Base-by-base conservation (phyloP, 768 basidiomycete genomes). In the Rossbeevera mucosa region DNA sequence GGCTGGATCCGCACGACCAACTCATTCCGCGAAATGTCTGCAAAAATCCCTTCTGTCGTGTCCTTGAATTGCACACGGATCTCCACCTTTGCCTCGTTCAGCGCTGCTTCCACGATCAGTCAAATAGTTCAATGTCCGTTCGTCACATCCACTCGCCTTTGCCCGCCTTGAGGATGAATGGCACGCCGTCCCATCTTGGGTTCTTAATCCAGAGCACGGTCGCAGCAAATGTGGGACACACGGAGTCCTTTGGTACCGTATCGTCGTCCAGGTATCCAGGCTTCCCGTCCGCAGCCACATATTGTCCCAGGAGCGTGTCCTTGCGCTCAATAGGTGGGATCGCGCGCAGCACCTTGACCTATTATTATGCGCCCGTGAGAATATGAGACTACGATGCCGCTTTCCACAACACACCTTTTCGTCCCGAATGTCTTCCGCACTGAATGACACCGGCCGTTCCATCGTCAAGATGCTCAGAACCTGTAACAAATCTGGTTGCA, bases 261-360 rank as follows among this genome's bases (percentile, higher is more conserved):
- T 88, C 83, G 67, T 99, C 95, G 57, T 99, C 95, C 53, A 96
- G 83, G 70, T 99, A 98, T n/a, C 95, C 95, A n/a, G 96, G 94
- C 72, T 97, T 96, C 53, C 86, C 90, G 60, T 89, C 83, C 24
- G 87, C 86, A 30, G 77, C 75, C 47, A 91, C 88, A 68, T 99
- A 99, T 71, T 99, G 95, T 9, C 96, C 95, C 48, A 99, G 82
- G 44, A 99, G 83, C 28, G 85, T 86, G 63, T 98, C 94, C 50
- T 77, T 72, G 30, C 71, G 73, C 59, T 80, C 76, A 61, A 98
- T 84, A 12, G 94, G 83, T 47, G 91, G 85, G 63, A 99, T 97
- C 44, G 82, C 80, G 30, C 94, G 88, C 46, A 99, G 80, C 22
- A 97, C 92, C 77, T 99, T 99, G 71, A 97, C 95, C 93, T 95